Evolutionary conservation across 2,329 filamentous ascomycete genomes (phyloP).

Genomic region (Ceratocystis huliohia): DNA sequence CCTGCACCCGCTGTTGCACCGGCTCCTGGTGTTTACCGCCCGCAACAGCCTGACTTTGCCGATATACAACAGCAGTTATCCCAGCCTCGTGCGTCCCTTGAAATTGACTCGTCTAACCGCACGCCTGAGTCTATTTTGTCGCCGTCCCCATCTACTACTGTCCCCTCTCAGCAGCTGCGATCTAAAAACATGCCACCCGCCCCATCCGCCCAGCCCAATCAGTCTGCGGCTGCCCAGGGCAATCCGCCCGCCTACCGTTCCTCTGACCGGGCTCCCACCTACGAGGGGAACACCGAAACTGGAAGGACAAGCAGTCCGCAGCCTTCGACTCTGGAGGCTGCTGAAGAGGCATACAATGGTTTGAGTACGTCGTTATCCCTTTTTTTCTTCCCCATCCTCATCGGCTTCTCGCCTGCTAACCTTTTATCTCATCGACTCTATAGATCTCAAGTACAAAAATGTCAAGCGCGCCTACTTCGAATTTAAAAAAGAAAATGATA

Average conservation of each 20-base stretch:
- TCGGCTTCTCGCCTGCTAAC: constrained; percentile 21
- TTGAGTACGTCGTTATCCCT: constrained; percentile 34
- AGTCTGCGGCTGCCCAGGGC: neutral
- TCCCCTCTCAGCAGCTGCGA: neutral
- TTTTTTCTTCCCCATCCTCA: constrained; percentile 8
- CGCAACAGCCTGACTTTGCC: constrained; percentile 21
- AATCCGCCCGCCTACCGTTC: constrained; percentile 14
- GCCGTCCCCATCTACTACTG: neutral
- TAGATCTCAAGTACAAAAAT: constrained; percentile 92
- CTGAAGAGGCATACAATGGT: constrained; percentile 46
- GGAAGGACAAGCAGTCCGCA: constrained; percentile 44
- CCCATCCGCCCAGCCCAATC: constrained; percentile 8
- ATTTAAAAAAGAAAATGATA: constrained; percentile 81
- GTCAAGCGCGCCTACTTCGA: constrained; percentile 98
- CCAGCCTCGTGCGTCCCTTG: constrained; percentile 23
- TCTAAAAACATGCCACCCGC: constrained; percentile 13
- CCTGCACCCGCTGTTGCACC: constrained; percentile 28
- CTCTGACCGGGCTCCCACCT: constrained; percentile 26
- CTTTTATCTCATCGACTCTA: neutral
- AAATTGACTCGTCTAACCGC: constrained; percentile 27
- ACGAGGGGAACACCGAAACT: constrained; percentile 36
- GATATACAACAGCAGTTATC: constrained; percentile 7
- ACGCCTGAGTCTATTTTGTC: constrained; percentile 3
- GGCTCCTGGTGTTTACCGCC: constrained; percentile 27
- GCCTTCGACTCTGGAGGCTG: constrained; percentile 35